A percentile compares a stretch with the other conserved stretches of the same genome.
These are phyloP conservation scores for Kazachstania bromeliacearum DNA, from an alignment of 805 yeast species.

Conservation along the genomic window DNA sequence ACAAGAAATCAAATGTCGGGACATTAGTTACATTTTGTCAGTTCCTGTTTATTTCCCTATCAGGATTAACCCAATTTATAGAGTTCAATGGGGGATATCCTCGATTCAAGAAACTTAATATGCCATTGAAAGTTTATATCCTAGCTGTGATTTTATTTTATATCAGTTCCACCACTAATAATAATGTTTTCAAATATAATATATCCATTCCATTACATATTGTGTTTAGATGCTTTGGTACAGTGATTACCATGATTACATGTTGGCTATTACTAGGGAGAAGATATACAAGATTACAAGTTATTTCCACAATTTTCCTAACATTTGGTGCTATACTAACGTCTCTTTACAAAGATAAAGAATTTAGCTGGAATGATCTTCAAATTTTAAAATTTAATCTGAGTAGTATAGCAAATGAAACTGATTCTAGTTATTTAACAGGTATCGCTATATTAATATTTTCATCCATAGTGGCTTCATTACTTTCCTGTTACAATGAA, in stretches of 20 bases:
- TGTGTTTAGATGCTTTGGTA: constrained; percentile 54
- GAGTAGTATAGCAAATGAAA: neutral
- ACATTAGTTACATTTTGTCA: constrained; percentile 49
- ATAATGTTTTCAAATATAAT: constrained; percentile 46
- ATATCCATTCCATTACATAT: constrained; percentile 62
- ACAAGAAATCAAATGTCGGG: constrained; percentile 32
- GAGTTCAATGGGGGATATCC: constrained; percentile 22
- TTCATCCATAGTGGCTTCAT: constrained; percentile 39
- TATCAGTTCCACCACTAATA: constrained; percentile 43
- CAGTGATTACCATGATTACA: constrained; percentile 49
- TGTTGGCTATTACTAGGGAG: constrained; percentile 42
- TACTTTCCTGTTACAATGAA: constrained; percentile 53
- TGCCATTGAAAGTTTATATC: constrained; percentile 38
- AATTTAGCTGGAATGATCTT: constrained; percentile 11
- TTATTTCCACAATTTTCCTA: constrained; percentile 41
- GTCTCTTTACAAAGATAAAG: constrained; percentile 26
- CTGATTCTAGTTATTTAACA: constrained; percentile 11
- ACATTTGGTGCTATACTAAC: constrained; percentile 47
- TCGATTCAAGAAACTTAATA: constrained; percentile 27
- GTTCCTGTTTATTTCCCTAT: constrained; percentile 42
- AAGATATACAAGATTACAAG: constrained; percentile 37
- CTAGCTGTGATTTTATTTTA: constrained; percentile 43
- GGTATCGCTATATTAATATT: constrained; percentile 31
- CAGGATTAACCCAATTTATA: constrained; percentile 33
- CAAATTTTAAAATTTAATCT: neutral